phyloP scores from a whole-genome alignment of 306 rosid genomes.

The Malus sieversii region DNA sequence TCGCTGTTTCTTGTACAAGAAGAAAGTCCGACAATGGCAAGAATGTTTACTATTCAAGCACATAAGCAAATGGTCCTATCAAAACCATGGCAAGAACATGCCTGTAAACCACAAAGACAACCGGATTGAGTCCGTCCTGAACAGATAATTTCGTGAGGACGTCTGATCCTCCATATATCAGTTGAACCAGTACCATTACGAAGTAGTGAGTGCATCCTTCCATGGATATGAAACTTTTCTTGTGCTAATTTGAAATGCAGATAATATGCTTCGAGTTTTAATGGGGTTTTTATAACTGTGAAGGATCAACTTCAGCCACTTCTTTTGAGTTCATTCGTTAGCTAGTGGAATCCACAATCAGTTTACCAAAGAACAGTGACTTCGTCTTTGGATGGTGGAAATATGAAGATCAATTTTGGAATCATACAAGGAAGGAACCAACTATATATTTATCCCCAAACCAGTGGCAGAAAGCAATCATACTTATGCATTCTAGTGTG shows the following conservation, averaged over 20 bases:
- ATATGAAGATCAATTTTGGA: no score
- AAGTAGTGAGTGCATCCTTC: conserved; percentile 6
- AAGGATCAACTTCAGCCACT: not conserved
- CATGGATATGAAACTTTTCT: not conserved
- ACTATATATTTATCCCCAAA: no score
- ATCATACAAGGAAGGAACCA: no score
- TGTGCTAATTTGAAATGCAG: not conserved
- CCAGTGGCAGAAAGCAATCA: no score
- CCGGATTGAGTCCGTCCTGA: conserved; percentile 22
- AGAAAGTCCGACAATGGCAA: not conserved
- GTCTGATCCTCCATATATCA: conserved; percentile 10
- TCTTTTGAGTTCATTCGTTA: not conserved
- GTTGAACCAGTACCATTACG: conserved; percentile 13
- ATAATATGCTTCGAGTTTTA: not conserved
- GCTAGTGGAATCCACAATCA: not conserved
- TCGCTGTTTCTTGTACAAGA: not conserved
- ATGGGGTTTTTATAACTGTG: not conserved
- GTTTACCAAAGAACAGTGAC: not conserved
- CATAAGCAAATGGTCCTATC: conserved; percentile 23
- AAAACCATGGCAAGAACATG: conserved; percentile 24
- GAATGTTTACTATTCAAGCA: conserved; percentile 16
- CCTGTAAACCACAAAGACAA: conserved; percentile 31
- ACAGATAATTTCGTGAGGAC: conserved; percentile 13
- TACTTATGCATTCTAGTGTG: no score
- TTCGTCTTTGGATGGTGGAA: no score